Percentiles rank a stretch among this genome's conserved stretches.
Conservation (phyloP, 768 basidiomycete species). For the Podaxis mareebaensis region DNA sequence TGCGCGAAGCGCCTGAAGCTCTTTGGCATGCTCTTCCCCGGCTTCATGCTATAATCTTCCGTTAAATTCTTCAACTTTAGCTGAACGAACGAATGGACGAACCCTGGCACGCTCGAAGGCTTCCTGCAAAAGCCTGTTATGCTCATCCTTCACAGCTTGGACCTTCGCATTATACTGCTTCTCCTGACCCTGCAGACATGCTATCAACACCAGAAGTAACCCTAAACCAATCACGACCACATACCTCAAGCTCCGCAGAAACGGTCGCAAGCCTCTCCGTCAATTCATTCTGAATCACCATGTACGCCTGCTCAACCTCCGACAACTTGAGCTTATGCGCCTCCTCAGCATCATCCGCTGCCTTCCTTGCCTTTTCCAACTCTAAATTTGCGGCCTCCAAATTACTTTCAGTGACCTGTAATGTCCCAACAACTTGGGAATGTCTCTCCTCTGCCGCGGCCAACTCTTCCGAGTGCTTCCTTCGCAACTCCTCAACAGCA, state of each 20-base stretch:
- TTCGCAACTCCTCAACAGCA: slow-evolving; percentile 39
- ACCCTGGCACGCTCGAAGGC: slow-evolving; percentile 83
- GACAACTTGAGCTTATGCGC: slow-evolving; percentile 48
- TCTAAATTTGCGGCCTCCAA: slow-evolving; percentile 44
- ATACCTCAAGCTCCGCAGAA: slow-evolving; percentile 65
- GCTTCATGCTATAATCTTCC: slow-evolving; percentile 59
- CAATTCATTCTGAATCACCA: slow-evolving; percentile 51
- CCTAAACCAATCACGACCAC: slow-evolving; percentile 19
- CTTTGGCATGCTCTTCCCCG: slow-evolving; percentile 63
- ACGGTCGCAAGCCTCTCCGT: slow-evolving; percentile 57
- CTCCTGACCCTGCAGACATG: slow-evolving; percentile 58
- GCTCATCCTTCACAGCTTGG: slow-evolving; percentile 64
- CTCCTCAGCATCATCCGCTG: slow-evolving; percentile 45
- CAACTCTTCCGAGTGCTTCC: slow-evolving; percentile 48
- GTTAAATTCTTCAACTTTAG: background rate
- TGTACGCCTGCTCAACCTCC: slow-evolving; percentile 51
- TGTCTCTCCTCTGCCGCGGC: slow-evolving; percentile 45
- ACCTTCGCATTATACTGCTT: slow-evolving; percentile 67
- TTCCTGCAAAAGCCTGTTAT: slow-evolving; percentile 59
- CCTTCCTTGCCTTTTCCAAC: slow-evolving; percentile 49
- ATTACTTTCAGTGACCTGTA: slow-evolving; percentile 47
- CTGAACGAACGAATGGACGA: slow-evolving; percentile 17
- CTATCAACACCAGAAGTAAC: slow-evolving; percentile 12
- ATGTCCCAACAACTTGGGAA: slow-evolving; percentile 39
- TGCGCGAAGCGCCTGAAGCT: slow-evolving; percentile 69